Percentiles rank a stretch among this genome's conserved stretches.
phyloP scores from a whole-genome alignment of 2,329 filamentous ascomycete species.

The Fusarium sp. region DNA sequence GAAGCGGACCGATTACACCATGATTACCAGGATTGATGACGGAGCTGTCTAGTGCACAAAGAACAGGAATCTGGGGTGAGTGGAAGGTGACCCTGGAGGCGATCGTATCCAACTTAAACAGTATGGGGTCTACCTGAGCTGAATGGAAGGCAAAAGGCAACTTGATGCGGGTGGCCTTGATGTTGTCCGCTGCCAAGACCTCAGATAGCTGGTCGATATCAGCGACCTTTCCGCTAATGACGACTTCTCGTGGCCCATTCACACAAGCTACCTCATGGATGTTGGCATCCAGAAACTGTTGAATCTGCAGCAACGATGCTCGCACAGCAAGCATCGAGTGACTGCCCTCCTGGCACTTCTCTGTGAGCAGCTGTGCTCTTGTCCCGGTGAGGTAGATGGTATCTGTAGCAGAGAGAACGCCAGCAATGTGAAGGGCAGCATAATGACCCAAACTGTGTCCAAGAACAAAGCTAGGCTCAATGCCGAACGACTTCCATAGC shows the following conservation, averaged over 20 bases:
- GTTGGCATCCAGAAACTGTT: slow-evolving; percentile 48
- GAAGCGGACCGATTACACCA: slow-evolving; percentile 64
- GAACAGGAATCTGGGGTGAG: slow-evolving; percentile 65
- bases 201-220: slow-evolving; percentile 60
- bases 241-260: slow-evolving; percentile 81
- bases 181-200: slow-evolving; percentile 51
- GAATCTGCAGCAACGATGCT: slow-evolving; percentile 11
- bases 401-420: slow-evolving; percentile 71
- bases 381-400: slow-evolving; percentile 72
- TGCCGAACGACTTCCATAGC: slow-evolving; percentile 52
- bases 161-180: slow-evolving; percentile 62
- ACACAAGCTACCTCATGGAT: slow-evolving; percentile 74
- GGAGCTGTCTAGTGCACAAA: slow-evolving; percentile 72
- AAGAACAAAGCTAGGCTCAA: slow-evolving; percentile 58
- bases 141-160: slow-evolving; percentile 69
- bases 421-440: slow-evolving; percentile 72
- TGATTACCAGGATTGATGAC: slow-evolving; percentile 1
- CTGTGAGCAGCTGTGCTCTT: slow-evolving; percentile 57
- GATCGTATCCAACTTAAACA: slow-evolving; percentile 68
- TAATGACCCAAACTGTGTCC: slow-evolving; percentile 74
- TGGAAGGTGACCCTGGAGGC: slow-evolving; percentile 56
- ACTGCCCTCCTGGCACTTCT: slow-evolving; percentile 2
- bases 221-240: slow-evolving; percentile 66
- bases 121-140: slow-evolving; percentile 66
- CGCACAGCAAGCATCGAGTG: slow-evolving; percentile 40